Conservation (phyloP, 345 rosid species). For the Eucalyptus victrix region DNA sequence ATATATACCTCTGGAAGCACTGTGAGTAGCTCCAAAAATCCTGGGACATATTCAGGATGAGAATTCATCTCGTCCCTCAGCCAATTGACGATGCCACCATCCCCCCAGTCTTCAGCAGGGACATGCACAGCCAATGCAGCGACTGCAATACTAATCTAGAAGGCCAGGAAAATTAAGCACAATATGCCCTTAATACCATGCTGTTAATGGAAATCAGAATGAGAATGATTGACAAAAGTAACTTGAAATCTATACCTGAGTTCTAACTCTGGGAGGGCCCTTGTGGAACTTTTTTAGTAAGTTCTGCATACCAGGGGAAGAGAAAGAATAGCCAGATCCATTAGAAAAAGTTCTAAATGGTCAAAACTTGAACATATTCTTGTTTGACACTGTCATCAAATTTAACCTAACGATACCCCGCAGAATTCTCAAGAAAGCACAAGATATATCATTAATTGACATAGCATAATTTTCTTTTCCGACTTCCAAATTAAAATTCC, state of each 20-base stretch:
- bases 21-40: conserved; percentile 91
- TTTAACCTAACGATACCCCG: not conserved
- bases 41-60: conserved; percentile 89
- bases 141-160: conserved; percentile 97
- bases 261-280: conserved; percentile 96
- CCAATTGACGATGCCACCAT: conserved; percentile 91
- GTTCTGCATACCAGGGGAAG: conserved; percentile 30
- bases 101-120: conserved; percentile 94
- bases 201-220: not conserved
- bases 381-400: not conserved
- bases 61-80: conserved; percentile 88
- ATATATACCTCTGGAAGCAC: conserved; percentile 88
- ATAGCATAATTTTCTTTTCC: not conserved
- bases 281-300: conserved; percentile 85
- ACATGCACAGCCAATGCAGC: conserved; percentile 99
- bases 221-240: not conserved
- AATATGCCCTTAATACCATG: not conserved
- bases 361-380: not conserved
- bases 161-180: conserved; percentile 1
- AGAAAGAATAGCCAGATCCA: not conserved
- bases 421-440: not conserved
- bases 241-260: conserved; percentile 55
- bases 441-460: not conserved
- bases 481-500: not conserved
- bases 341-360: not conserved